Evolutionary conservation across 257 asterid species (phyloP), one percentile per base, ranked within the genome.

Genomic region (Nicotiana attenuata): DNA sequence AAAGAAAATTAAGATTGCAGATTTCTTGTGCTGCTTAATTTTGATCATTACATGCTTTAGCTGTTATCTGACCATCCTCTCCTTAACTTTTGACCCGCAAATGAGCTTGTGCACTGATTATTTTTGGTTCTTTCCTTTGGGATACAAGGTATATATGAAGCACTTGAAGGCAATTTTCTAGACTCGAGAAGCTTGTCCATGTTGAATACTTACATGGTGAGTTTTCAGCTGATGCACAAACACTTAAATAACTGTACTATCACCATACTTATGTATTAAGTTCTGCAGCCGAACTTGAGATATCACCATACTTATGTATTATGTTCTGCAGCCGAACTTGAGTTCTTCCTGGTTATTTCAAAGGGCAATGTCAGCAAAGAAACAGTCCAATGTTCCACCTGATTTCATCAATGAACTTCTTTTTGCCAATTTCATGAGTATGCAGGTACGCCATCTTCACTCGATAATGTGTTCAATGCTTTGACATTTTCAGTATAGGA

Each of bases 331-430:
- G 99, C 99, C 99, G 2, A 95, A 95, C 87, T 87, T 95, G 83
- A 92, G 99, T 56, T 91, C 99, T 47, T 92, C 98, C 19, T 95
- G 99, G 99, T 61, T 95, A 87, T 95, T 95, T 85, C 99, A 95
- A 93, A 85, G 93, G 87, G 99, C 99, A 84, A 95, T 95, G 99
- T 95, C 99, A 7, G 97, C 97, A 53, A 90, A 91, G 82, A 92
- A 87, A 85, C 90, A 88, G 84, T 88, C 98, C 22, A 65, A 84
- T 60, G 95, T 95, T 85, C 79, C 94, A 33, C 90, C 97, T 7
- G 89, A 92, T 38, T 95, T 93, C 88, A 87, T 92, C 83, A 95
- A 91, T 67, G 97, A 95, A 85, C 98, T 95, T 80, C 90, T 95
- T 71, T 90, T 81, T 59, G 92, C 90, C 90, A 95, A 95, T 89